Evolutionary conservation across 306 rosid genomes (phyloP).

Genomic region (Abrus pulchellus): DNA sequence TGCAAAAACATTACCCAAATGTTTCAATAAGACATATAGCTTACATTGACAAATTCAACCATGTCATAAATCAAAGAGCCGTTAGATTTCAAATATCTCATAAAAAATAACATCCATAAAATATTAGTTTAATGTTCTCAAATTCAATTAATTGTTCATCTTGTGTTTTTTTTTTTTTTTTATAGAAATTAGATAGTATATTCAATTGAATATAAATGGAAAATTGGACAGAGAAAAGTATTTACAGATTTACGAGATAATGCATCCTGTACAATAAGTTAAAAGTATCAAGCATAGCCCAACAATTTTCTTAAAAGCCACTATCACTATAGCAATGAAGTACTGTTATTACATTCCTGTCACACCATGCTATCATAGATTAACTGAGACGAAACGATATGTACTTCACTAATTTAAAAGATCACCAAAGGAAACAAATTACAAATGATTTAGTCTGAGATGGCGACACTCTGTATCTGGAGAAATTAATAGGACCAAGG

Average conservation of each 20-base stretch:
- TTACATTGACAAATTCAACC: constrained; percentile 13
- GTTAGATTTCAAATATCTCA: constrained; percentile 20
- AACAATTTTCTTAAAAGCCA: neutral
- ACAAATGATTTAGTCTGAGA: neutral
- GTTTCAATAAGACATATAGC: constrained; percentile 1
- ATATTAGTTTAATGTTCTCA: constrained; percentile 30
- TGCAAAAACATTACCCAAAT: constrained; percentile 50
- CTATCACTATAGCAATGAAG: constrained; percentile 8
- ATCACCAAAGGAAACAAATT: constrained; percentile 1
- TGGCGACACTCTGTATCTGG: neutral
- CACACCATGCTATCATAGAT: constrained; percentile 14
- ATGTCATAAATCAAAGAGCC: constrained; percentile 10
- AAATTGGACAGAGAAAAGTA: constrained; percentile 3
- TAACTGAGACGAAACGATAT: neutral
- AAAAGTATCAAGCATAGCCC: constrained; percentile 6
- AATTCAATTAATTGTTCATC: constrained; percentile 23
- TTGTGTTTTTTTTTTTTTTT: neutral
- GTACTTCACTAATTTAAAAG: neutral
- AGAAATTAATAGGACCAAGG: constrained; percentile 32
- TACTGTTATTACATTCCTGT: neutral
- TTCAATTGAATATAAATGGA: neutral
- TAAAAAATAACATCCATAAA: neutral
- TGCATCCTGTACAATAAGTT: neutral
- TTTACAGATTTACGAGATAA: neutral
- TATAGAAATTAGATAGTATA: neutral